Evolutionary conservation across 2,329 filamentous ascomycete species (phyloP).

Genomic region (Pseudonectria foliicola): DNA sequence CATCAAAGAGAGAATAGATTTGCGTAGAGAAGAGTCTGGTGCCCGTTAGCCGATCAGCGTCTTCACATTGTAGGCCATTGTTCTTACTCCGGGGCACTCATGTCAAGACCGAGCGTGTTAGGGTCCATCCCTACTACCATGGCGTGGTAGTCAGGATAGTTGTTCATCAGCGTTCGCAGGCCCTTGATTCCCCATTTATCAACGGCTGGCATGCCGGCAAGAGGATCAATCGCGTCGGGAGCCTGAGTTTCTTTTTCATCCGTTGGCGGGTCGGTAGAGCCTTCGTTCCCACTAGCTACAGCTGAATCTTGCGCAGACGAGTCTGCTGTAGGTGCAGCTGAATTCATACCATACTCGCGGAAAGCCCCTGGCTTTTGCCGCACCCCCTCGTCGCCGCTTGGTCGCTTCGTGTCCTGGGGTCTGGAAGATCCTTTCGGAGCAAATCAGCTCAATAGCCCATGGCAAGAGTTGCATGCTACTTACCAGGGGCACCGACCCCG

Average conservation of each 20-base stretch:
- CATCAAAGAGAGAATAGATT: conserved; percentile 55
- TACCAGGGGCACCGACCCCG: conserved; percentile 32
- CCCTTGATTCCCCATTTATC: conserved; percentile 62
- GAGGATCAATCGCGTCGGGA: conserved; percentile 46
- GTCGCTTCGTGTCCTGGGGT: conserved; percentile 36
- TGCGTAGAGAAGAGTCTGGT: conserved; percentile 49
- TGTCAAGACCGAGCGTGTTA: conserved; percentile 48
- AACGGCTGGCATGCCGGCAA: conserved; percentile 53
- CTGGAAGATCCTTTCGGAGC: conserved; percentile 25
- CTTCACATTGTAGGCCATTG: neutral
- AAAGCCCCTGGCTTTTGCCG: conserved; percentile 39
- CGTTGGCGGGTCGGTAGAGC: conserved; percentile 30
- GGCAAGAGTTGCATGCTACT: neutral
- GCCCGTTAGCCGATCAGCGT: conserved; percentile 10
- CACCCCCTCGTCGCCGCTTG: conserved; percentile 35
- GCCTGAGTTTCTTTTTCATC: conserved; percentile 35
- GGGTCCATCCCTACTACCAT: conserved; percentile 55
- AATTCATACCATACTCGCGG: conserved; percentile 33
- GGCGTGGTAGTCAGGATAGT: conserved; percentile 55
- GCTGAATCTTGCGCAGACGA: conserved; percentile 27
- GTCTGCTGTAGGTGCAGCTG: conserved; percentile 29
- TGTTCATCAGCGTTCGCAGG: conserved; percentile 55
- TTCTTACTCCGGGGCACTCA: conserved; percentile 50
- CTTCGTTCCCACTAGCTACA: conserved; percentile 40
- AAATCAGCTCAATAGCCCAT: conserved; percentile 15